These are phyloP conservation scores for Russula olivacea DNA, from an alignment of 768 basidiomycete genomes.

Conservation along the genomic window DNA sequence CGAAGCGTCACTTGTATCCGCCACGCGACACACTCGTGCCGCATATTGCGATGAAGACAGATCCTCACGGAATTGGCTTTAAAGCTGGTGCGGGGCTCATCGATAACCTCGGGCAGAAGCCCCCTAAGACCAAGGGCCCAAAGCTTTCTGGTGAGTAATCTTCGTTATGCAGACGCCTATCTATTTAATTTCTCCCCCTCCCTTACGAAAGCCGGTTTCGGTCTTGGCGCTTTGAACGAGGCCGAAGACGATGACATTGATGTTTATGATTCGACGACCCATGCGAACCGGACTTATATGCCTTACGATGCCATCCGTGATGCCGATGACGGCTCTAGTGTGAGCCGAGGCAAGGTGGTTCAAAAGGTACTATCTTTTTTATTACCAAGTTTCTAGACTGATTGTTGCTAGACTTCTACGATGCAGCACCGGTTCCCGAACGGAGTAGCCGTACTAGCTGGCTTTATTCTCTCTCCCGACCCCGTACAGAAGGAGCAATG, in stretches of 20 bases:
- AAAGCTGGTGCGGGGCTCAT: slow-evolving; percentile 54
- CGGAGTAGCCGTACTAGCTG: slow-evolving; percentile 64
- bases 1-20: slow-evolving; percentile 80
- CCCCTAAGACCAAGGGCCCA: slow-evolving; percentile 38
- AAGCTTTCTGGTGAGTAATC: slow-evolving; percentile 48
- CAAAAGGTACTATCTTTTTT: slow-evolving; percentile 2
- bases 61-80: slow-evolving; percentile 79
- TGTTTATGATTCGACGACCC: slow-evolving; percentile 54
- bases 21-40: slow-evolving; percentile 70
- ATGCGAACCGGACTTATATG: slow-evolving; percentile 40
- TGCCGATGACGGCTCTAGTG: slow-evolving; percentile 56
- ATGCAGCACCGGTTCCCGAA: slow-evolving; percentile 55
- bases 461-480: slow-evolving; percentile 66
- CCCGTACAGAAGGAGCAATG: slow-evolving; percentile 66
- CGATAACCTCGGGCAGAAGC: slow-evolving; percentile 47
- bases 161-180: neutral
- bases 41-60: slow-evolving; percentile 61
- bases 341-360: slow-evolving; percentile 22
- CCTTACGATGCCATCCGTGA: slow-evolving; percentile 62
- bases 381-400: neutral
- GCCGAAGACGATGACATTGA: slow-evolving; percentile 92
- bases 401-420: slow-evolving; percentile 25
- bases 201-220: slow-evolving; percentile 65
- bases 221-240: slow-evolving; percentile 84
- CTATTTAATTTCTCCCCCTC: neutral